A percentile compares a stretch with the other conserved stretches of the same genome.
Evolutionary conservation across 2,329 filamentous ascomycete species (phyloP).

Genomic region (Sclerotinia nivalis): DNA sequence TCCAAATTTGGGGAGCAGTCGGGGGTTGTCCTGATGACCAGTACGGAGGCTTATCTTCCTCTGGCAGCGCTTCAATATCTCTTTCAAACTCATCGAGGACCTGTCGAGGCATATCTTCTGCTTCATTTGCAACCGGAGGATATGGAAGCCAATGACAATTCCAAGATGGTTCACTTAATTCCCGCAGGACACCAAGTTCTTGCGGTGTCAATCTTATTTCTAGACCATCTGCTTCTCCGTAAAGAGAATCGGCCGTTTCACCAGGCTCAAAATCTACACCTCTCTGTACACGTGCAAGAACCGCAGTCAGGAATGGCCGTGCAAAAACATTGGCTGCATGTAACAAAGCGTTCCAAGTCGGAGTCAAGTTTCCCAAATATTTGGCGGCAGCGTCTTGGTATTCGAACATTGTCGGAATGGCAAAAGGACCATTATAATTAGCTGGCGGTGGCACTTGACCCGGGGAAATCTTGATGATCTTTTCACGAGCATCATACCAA

Average conservation of each 20-base stretch:
- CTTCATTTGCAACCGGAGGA: background rate
- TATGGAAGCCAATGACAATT: constrained; percentile 12
- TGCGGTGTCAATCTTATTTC: background rate
- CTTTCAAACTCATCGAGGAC: constrained; percentile 25
- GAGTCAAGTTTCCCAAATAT: constrained; percentile 1
- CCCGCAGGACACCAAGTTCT: constrained; percentile 5
- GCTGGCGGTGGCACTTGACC: constrained; percentile 26
- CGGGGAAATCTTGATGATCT: background rate
- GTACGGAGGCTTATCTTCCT: constrained; percentile 15
- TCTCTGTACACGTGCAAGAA: constrained; percentile 11
- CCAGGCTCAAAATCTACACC: background rate
- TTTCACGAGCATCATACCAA: constrained; percentile 23
- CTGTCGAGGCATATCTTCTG: background rate
- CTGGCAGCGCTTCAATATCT: constrained; percentile 21
- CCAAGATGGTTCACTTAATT: constrained; percentile 11
- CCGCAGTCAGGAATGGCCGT: background rate
- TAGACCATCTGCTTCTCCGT: background rate
- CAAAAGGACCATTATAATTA: constrained; percentile 36
- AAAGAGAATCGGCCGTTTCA: background rate
- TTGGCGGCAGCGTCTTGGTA: constrained; percentile 23
- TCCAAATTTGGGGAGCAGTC: background rate
- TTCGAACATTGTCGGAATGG: constrained; percentile 21
- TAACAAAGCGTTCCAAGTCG: constrained; percentile 4
- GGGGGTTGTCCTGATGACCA: constrained; percentile 22
- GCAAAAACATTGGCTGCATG: background rate